Percentiles rank a stretch among this genome's conserved stretches.
Conservation (phyloP, 2,329 filamentous ascomycete genomes). For the Bipolaris sorokiniana region DNA sequence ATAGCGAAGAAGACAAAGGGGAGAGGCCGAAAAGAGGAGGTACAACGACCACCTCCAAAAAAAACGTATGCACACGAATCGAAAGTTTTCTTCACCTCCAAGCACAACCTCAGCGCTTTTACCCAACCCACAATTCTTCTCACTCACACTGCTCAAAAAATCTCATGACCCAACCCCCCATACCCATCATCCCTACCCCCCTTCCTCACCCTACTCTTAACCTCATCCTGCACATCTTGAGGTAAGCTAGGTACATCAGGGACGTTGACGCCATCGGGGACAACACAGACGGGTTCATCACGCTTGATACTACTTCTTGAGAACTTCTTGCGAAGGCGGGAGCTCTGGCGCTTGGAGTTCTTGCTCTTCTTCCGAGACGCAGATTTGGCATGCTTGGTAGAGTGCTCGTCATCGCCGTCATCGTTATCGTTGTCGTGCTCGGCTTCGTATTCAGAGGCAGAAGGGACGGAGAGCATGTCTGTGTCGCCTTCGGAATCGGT, state of each 20-base stretch:
- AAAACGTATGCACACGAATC: too few relatives aligned
- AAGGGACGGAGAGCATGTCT: conserved; percentile 19
- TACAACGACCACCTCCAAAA: not conserved
- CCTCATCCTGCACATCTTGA: conserved; percentile 28
- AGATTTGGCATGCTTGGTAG: conserved; percentile 24
- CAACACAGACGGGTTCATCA: conserved; percentile 30
- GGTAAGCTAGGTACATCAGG: conserved; percentile 27
- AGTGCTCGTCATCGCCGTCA: conserved; percentile 4
- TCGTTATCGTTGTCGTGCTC: not conserved
- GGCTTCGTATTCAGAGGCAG: conserved; percentile 26
- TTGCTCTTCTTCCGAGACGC: conserved; percentile 19
- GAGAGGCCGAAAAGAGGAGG: not conserved
- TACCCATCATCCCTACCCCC: conserved; percentile 39
- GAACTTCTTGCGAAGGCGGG: conserved; percentile 24
- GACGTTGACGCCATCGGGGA: conserved; percentile 36
- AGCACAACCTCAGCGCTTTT: too few relatives aligned
- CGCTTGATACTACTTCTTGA: conserved; percentile 21
- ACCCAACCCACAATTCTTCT: too few relatives aligned
- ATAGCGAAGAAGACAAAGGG: not conserved
- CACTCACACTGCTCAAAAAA: conserved; percentile 34
- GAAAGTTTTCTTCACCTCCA: too few relatives aligned
- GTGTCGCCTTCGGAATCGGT: conserved; percentile 28
- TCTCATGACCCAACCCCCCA: conserved; percentile 44
- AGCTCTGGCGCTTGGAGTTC: conserved; percentile 9
- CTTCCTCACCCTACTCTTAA: conserved; percentile 19